A percentile compares a stretch with the other conserved stretches of the same genome.
These are phyloP conservation scores for Penicillium sp. DNA, from an alignment of 2,329 filamentous ascomycete species.

Conservation along the genomic window DNA sequence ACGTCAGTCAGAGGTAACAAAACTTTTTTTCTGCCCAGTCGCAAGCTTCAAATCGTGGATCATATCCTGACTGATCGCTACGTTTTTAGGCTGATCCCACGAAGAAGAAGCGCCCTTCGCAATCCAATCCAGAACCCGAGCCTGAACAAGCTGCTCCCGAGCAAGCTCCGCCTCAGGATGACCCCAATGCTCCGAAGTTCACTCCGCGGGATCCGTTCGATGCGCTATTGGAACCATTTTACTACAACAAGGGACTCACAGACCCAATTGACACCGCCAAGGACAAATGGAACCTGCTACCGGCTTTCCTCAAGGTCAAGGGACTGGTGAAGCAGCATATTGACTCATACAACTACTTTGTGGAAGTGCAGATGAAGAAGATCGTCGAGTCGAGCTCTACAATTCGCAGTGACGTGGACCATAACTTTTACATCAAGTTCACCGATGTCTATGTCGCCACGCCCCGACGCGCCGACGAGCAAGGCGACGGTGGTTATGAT, in stretches of 20 bases:
- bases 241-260: conserved; percentile 66
- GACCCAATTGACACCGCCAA: conserved; percentile 69
- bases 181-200: conserved; percentile 24
- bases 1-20: conserved; percentile 35
- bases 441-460: conserved; percentile 84
- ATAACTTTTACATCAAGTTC: conserved; percentile 89
- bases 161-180: conserved; percentile 17
- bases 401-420: conserved; percentile 89
- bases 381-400: conserved; percentile 89
- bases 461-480: conserved; percentile 76
- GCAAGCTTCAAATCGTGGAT: not conserved
- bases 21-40: conserved; percentile 26
- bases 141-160: conserved; percentile 18
- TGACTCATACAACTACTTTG: conserved; percentile 98
- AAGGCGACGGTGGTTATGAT: conserved; percentile 53
- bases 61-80: conserved; percentile 9
- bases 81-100: conserved; percentile 17
- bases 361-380: conserved; percentile 94
- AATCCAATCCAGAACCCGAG: conserved; percentile 25
- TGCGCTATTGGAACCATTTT: conserved; percentile 68
- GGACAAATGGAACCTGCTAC: conserved; percentile 96
- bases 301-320: conserved; percentile 98
- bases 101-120: conserved; percentile 30
- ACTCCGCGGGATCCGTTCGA: conserved; percentile 53
- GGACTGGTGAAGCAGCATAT: conserved; percentile 96